These are phyloP conservation scores for Dianthus caryophyllus DNA, from an alignment of 148 eudicot genomes.

Conservation along the genomic window DNA sequence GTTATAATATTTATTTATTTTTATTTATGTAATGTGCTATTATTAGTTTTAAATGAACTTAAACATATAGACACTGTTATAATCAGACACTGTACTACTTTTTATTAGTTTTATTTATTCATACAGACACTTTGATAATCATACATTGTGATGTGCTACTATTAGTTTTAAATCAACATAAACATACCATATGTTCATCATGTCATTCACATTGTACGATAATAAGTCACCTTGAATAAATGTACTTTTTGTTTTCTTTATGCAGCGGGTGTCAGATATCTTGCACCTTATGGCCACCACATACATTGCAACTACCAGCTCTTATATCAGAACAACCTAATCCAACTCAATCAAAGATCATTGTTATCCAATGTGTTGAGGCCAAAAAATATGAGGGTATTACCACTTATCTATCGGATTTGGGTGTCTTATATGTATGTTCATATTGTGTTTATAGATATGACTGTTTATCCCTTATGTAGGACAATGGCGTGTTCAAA, in stretches of 20 bases:
- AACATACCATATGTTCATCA: no score
- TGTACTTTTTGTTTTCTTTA: neutral
- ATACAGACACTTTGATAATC: no score
- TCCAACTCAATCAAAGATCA: neutral
- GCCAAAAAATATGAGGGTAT: neutral
- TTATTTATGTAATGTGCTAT: no score
- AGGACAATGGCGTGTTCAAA: conserved; percentile 1
- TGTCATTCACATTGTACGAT: no score
- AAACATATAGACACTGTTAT: no score
- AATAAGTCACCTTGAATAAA: no score
- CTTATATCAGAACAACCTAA: conserved; percentile 1
- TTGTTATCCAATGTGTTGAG: neutral
- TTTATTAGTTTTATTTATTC: no score
- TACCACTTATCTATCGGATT: neutral
- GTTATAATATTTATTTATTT: neutral
- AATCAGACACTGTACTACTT: no score
- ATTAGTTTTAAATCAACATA: neutral
- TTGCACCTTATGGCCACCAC: neutral
- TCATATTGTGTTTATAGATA: neutral
- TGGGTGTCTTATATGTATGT: neutral
- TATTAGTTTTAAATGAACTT: no score
- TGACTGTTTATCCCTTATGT: neutral
- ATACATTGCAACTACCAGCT: neutral
- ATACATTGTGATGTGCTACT: neutral
- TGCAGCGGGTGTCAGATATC: neutral